Evolutionary conservation across 2,329 filamentous ascomycete species (phyloP).

Genomic region (Apiospora rasikravindrae): DNA sequence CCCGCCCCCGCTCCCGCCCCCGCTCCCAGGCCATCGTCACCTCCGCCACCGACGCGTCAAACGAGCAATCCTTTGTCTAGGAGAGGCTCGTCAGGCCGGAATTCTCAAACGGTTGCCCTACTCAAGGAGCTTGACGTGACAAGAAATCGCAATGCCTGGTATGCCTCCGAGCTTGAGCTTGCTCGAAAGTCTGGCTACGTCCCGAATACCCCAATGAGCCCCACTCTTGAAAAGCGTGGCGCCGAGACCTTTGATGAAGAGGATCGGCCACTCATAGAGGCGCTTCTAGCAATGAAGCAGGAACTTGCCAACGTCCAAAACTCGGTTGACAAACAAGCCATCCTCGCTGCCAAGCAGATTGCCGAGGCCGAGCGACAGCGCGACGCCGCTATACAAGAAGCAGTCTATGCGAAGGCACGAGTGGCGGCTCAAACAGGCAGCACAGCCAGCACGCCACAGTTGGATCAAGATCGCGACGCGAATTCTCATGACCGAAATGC

Average conservation of each 20-base stretch:
- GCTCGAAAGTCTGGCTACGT: conserved; percentile 90
- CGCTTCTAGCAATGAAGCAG: conserved; percentile 86
- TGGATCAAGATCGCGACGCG: conserved; percentile 64
- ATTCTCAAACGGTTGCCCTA: conserved; percentile 73
- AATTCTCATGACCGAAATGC: conserved; percentile 63
- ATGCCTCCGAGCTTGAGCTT: conserved; percentile 90
- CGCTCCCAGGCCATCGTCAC: conserved; percentile 56
- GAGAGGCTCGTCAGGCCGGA: conserved; percentile 60
- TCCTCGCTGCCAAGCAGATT: conserved; percentile 84
- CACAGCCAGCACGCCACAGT: conserved; percentile 62
- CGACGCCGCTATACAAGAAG: conserved; percentile 92
- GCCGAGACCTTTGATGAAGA: conserved; percentile 88
- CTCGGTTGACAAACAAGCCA: conserved; percentile 86
- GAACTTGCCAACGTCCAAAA: conserved; percentile 89
- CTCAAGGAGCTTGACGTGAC: conserved; percentile 85
- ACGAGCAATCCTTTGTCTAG: conserved; percentile 63
- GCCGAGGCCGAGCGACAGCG: conserved; percentile 94
- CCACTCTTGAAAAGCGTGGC: conserved; percentile 75
- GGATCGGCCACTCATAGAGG: conserved; percentile 89
- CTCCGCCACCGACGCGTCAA: conserved; percentile 63
- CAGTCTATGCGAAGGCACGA: conserved; percentile 92
- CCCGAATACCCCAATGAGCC: conserved; percentile 71
- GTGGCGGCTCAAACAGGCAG: conserved; percentile 78
- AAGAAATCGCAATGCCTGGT: conserved; percentile 93
- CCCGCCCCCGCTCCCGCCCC: conserved; percentile 64